Evolutionary conservation across 352 stramenopile genomes (phyloP), one percentile per base, ranked within the genome.

Genomic region (Phytophthora litchii): DNA sequence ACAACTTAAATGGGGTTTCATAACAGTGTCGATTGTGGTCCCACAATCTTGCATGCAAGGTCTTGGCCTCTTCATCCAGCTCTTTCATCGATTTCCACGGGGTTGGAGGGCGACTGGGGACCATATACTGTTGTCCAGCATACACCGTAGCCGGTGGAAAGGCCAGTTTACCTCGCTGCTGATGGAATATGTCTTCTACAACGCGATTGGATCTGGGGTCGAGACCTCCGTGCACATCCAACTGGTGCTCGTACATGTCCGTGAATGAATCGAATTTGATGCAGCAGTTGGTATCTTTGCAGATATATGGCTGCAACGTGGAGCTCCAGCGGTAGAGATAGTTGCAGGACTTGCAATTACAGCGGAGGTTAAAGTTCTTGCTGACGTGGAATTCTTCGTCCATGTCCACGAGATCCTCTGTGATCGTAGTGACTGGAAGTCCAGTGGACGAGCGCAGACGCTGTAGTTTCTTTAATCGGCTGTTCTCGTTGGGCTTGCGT

Each of bases 91-190:
- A 62, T 20, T 72, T 79, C 80, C 80, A 92, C 43, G 51, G 49
- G 2, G 23, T 61, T 0, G 83, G 83, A 2, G 59, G 66, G 8
- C 67, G 46, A 38, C 54, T 65, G 1, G 73, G 70, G 13, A 44
- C 10, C 41, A 80, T 37, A 46, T 64, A 72, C 32, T 92, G 83
- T 51, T 75, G 52, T 13, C 58, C 71, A 1, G 74, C 63, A 51
- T 83, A 92, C 10, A 92, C 80, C 2, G 78, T 91, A 44, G 67
- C 47, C 0, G 83, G 80, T 7, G 83, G 78, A 10, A 58, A 68
- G 1, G 73, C 55, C 10, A 57, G 9, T 3, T 12, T 63, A 5
- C 60, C 72, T 29, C 59, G 64, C 11, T 79, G 50, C 37, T 83
- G 69, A 11, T 65, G 57, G 23, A 69, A 78, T 17, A 78, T 41